Percentiles rank a stretch among this genome's conserved stretches.
Conservation (phyloP, 2,329 filamentous ascomycete genomes). For the Ceratocystis colombiana region DNA sequence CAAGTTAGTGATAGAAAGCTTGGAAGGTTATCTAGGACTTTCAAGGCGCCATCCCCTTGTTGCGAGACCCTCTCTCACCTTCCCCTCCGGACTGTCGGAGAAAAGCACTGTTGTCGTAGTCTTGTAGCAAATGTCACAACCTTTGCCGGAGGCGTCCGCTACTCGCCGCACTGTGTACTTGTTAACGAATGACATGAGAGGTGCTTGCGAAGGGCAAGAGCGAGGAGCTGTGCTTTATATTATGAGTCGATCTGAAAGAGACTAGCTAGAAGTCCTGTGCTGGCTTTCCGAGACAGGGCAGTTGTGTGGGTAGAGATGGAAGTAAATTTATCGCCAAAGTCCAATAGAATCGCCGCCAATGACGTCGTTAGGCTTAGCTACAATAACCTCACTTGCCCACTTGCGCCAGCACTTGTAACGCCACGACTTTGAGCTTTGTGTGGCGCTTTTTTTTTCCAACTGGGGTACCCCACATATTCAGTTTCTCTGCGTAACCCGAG, state of each 20-base stretch:
- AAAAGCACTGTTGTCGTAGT: slow-evolving; percentile 78
- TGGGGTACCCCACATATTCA: background rate
- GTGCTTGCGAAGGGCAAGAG: background rate
- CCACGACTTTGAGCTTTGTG: background rate
- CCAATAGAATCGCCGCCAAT: background rate
- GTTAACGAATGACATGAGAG: slow-evolving; percentile 55
- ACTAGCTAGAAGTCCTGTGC: no score
- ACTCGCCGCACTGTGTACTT: slow-evolving; percentile 78
- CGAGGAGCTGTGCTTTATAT: no score
- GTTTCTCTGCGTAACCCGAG: slow-evolving; percentile 3
- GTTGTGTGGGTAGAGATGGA: no score
- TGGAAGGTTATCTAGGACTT: slow-evolving; percentile 21
- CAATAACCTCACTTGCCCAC: background rate
- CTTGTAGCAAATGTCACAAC: slow-evolving; percentile 88
- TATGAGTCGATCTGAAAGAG: no score
- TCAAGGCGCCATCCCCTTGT: background rate
- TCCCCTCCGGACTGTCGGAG: slow-evolving; percentile 24
- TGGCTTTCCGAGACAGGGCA: no score
- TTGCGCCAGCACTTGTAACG: no score
- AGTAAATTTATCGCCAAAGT: background rate
- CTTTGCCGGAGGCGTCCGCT: slow-evolving; percentile 69
- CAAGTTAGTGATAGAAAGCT: background rate
- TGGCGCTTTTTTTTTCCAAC: background rate
- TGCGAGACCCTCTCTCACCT: slow-evolving; percentile 17
- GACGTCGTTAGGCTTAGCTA: background rate